phyloP scores from a whole-genome alignment of 352 stramenopile species.

The Pythium phragmiticola region DNA sequence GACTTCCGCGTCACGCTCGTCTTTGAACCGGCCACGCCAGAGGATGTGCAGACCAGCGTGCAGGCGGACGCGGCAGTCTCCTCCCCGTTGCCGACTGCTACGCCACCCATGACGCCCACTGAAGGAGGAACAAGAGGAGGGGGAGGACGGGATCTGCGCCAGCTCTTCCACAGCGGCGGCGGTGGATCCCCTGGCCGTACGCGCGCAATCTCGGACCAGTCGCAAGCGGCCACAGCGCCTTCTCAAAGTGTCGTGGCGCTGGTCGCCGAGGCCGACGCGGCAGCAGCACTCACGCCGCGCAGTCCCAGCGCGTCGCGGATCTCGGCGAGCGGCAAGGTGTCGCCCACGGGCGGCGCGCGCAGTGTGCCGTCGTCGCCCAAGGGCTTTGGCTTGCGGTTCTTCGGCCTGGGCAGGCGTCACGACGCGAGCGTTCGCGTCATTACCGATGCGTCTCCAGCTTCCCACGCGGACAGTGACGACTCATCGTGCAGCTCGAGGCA shows the following conservation, averaged over 20 bases:
- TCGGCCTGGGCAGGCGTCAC: slow-evolving; percentile 13
- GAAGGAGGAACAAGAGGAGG: neutral
- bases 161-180: neutral
- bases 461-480: slow-evolving; percentile 6
- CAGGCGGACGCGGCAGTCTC: slow-evolving; percentile 15
- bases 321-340: slow-evolving; percentile 5
- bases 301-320: slow-evolving; percentile 14
- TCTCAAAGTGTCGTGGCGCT: neutral
- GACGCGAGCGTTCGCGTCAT: slow-evolving; percentile 10
- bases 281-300: neutral
- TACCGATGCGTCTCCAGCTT: neutral
- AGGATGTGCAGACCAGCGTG: slow-evolving; percentile 27
- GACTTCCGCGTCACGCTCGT: slow-evolving; percentile 48
- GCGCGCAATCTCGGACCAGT: slow-evolving; percentile 19
- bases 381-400: slow-evolving; percentile 20
- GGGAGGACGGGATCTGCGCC: neutral
- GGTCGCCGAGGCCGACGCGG: slow-evolving; percentile 6
- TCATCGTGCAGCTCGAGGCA: neutral
- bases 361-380: slow-evolving; percentile 23
- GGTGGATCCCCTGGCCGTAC: slow-evolving; percentile 1
- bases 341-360: neutral
- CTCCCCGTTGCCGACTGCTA: neutral
- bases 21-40: slow-evolving; percentile 39
- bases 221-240: neutral
- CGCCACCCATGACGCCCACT: neutral